Conservation (phyloP, 371 early-diverging fungal species). For the Apophysomyces trapeziformis region DNA sequence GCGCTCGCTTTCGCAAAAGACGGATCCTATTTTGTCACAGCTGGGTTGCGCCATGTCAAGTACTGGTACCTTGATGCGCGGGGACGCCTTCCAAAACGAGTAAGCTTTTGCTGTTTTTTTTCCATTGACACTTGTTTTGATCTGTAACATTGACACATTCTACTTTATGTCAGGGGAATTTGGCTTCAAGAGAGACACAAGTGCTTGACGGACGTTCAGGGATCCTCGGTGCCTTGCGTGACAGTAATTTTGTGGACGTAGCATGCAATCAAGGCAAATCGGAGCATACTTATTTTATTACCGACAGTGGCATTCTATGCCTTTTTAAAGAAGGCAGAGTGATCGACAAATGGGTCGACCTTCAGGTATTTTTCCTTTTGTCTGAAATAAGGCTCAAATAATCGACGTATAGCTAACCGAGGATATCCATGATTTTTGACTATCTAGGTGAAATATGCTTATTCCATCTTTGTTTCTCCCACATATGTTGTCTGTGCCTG, state of each 20-base stretch:
- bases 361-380: constrained; percentile 53
- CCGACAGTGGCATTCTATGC: constrained; percentile 71
- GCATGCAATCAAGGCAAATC: constrained; percentile 51
- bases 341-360: constrained; percentile 82
- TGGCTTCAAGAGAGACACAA: constrained; percentile 51
- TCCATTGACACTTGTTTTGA: not conserved
- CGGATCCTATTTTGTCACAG: constrained; percentile 79
- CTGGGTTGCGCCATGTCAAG: constrained; percentile 79
- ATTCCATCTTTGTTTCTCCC: constrained; percentile 66
- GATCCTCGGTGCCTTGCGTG: constrained; percentile 67
- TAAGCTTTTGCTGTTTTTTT: constrained; percentile 15
- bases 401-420: no score
- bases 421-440: not conserved
- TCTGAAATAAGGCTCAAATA: no score
- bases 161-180: constrained; percentile 26
- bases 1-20: constrained; percentile 69
- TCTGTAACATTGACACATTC: not conserved
- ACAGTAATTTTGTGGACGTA: constrained; percentile 76
- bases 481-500: constrained; percentile 76
- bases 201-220: constrained; percentile 80
- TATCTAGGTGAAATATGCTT: constrained; percentile 60
- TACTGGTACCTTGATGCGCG: constrained; percentile 78
- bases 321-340: constrained; percentile 67
- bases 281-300: constrained; percentile 68
- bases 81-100: constrained; percentile 48